Evolutionary conservation across 2,329 filamentous ascomycete genomes (phyloP).

Genomic region (Teratosphaeria zuluensis): DNA sequence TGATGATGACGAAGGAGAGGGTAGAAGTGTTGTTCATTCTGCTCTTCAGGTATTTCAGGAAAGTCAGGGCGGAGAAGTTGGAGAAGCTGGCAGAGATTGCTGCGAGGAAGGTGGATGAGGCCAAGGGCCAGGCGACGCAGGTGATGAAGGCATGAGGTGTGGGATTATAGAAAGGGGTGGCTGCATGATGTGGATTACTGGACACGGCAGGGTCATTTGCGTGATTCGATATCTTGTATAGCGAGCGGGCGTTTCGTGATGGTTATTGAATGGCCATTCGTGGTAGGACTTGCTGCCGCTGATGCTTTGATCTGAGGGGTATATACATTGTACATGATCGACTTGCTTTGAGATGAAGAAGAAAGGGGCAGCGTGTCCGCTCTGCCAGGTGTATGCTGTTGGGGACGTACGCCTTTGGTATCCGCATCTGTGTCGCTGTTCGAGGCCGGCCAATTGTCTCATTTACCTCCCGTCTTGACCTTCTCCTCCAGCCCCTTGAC

Average conservation of each 20-base stretch:
- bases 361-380: not conserved
- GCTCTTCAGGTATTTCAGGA: constrained; percentile 70
- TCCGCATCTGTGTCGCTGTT: no score
- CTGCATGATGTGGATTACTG: not conserved
- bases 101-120: constrained; percentile 47
- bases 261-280: constrained; percentile 1
- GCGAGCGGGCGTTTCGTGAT: constrained; percentile 5
- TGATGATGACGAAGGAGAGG: constrained; percentile 99
- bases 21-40: constrained; percentile 84
- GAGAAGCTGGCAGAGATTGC: constrained; percentile 56
- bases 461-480: constrained; percentile 57
- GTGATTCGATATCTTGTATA: not conserved
- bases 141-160: not conserved
- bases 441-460: constrained; percentile 8
- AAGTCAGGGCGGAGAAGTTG: constrained; percentile 59
- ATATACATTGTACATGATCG: constrained; percentile 20
- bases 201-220: not conserved
- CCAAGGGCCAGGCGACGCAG: constrained; percentile 9
- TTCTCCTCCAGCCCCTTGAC: constrained; percentile 73
- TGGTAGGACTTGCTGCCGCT: not conserved
- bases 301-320: constrained; percentile 5
- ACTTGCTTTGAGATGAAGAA: not conserved
- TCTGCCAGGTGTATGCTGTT: not conserved
- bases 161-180: not conserved
- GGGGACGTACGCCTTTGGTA: no score